Conservation (phyloP, 2,329 filamentous ascomycete species). For the Coniochaeta pulveracea region DNA sequence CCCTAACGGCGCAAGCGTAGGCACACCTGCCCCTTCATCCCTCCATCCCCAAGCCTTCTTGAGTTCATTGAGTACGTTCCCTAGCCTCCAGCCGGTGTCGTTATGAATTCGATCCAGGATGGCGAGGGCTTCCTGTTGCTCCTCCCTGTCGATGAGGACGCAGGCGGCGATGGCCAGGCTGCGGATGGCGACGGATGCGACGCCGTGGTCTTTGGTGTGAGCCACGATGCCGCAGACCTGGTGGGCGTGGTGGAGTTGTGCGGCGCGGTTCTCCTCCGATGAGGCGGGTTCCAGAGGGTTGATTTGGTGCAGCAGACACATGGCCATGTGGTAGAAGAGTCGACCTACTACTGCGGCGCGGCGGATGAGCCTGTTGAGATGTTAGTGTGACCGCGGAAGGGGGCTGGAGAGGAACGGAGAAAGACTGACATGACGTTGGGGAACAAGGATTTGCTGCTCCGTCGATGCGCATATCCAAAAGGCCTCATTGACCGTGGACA, state of each 20-base stretch:
- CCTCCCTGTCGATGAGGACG: conserved; percentile 53
- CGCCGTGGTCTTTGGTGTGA: conserved; percentile 69
- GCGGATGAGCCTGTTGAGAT: conserved; percentile 59
- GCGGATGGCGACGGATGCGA: conserved; percentile 68
- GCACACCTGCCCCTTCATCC: conserved; percentile 22
- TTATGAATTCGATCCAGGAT: conserved; percentile 67
- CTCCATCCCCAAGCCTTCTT: conserved; percentile 68
- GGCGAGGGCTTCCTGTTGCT: conserved; percentile 70
- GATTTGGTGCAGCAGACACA: conserved; percentile 68
- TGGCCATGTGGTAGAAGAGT: conserved; percentile 80
- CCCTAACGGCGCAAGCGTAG: neutral
- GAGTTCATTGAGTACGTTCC: conserved; percentile 60
- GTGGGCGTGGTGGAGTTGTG: conserved; percentile 65
- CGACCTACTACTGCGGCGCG: conserved; percentile 70
- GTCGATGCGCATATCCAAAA: conserved; percentile 63
- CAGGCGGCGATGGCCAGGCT: conserved; percentile 70
- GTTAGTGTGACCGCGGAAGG: conserved; percentile 11
- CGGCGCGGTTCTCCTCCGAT: conserved; percentile 54
- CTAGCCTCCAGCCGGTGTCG: conserved; percentile 70
- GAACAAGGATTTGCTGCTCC: conserved; percentile 64
- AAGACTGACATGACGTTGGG: conserved; percentile 68
- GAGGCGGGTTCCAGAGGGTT: conserved; percentile 57
- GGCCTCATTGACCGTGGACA: conserved; percentile 83
- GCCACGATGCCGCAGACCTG: conserved; percentile 85
- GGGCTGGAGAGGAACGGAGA: neutral